A percentile compares a stretch with the other conserved stretches of the same genome.
phyloP scores from a whole-genome alignment of 148 eudicot species.

The Pharnaceum exiguum region DNA sequence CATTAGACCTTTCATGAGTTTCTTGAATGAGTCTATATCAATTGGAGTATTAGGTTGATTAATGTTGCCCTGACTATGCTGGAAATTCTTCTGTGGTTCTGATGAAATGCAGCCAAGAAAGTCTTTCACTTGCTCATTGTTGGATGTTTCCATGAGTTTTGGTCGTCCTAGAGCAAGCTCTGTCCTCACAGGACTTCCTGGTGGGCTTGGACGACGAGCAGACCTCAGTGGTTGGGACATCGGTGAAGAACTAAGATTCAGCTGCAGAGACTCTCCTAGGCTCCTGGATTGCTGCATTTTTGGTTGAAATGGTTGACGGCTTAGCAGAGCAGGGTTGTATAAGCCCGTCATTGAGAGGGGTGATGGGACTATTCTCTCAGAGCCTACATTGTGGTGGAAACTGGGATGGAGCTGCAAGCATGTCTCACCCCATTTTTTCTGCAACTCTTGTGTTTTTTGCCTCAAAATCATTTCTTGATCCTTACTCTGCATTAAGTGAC shows the following conservation, averaged over 20 bases:
- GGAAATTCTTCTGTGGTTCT: constrained; percentile 37
- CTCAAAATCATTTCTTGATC: constrained; percentile 42
- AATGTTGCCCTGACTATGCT: constrained; percentile 20
- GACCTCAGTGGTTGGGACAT: constrained; percentile 14
- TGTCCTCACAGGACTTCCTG: constrained; percentile 71
- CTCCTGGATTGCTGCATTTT: constrained; percentile 38
- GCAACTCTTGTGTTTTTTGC: constrained; percentile 67
- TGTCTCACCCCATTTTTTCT: constrained; percentile 81
- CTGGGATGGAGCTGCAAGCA: constrained; percentile 72
- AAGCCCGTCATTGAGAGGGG: constrained; percentile 49
- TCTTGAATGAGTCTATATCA: constrained; percentile 78
- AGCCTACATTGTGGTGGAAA: constrained; percentile 40
- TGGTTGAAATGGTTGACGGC: constrained; percentile 43
- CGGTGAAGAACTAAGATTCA: constrained; percentile 33
- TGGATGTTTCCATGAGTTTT: constrained; percentile 23
- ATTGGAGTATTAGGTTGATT: constrained; percentile 35
- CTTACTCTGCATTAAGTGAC: constrained; percentile 37
- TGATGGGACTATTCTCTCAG: constrained; percentile 40
- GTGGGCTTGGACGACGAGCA: constrained; percentile 28
- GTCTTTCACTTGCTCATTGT: constrained; percentile 37
- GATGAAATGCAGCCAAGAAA: constrained; percentile 60
- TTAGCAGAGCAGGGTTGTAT: constrained; percentile 53
- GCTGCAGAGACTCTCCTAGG: constrained; percentile 37
- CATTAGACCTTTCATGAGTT: constrained; percentile 70
- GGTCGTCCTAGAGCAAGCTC: constrained; percentile 71